Base-by-base conservation (phyloP, 495 filamentous ascomycete genomes). In the Amphirosellinia nigrospora region DNA sequence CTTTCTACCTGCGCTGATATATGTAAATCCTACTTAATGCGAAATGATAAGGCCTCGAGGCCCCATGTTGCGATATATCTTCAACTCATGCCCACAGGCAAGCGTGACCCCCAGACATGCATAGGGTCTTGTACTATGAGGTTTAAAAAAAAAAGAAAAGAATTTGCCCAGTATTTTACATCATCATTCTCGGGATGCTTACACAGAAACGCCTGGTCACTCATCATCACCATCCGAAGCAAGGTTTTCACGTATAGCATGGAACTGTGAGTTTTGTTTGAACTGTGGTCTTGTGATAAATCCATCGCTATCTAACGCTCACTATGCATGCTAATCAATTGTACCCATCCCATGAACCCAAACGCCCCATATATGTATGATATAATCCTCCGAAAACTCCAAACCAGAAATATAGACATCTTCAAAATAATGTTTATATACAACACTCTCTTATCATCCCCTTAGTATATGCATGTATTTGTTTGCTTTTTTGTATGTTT, bases 241-340 rank as follows among this genome's bases (percentile, higher is more conserved):
- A 16, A 16, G 5, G 19, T 23, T 9, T 48, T 64, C 61, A 50
- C 61, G 15, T 64, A 10, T 30, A 50, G 23, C 1, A 21, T 4
- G 19, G 21, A 28, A 65, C 32, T 3, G 11, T 11, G 3, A 65
- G n/a, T 34, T 65, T 65, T 23, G 46, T 65, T 65, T 65, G 63
- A 65, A 65, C n/a, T 65, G 63, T 65, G 63, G 63, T 65, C 63
- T 65, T 53, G 62, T 52, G 32, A 53, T 64, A 65, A 63, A 52
- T 26, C 53, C 63, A 58, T 68, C 65, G 52, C 52, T 59, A 46
- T 46, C 53, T 58, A 68, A 68, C 36, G 50, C 52, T 58, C 39
- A 55, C 36, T 10, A 46, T 46, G 39, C 52, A 68, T 26, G 0
- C 6, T 32, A 48, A 32, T 8, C 38, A 39, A 39, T 46, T 41